Base-by-base conservation (phyloP, 495 filamentous ascomycete species). In the Neurospora sp. region DNA sequence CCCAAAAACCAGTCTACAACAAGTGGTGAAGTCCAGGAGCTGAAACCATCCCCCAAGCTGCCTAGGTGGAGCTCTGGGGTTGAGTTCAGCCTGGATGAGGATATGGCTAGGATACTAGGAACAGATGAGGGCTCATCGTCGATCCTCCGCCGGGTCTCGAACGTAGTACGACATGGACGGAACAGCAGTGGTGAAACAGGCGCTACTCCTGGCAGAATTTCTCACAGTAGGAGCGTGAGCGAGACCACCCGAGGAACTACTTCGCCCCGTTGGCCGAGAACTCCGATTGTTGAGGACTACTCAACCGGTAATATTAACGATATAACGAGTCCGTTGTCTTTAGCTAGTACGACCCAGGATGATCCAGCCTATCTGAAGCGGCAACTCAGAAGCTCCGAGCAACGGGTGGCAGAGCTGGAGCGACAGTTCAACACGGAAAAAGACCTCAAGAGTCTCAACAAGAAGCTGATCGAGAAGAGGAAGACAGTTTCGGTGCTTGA, bases 401-500 rank as follows among this genome's bases (percentile, higher is more conserved):
- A 94, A 77, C 88, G 90, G 53, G 90, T 93, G 46, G 88, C 90
- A 2, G 94, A 98, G 77, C 88, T 98, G 71, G 94, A 99, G 78
- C 81, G 84, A n/a, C 84, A 87, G 41, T 86, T 90, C 74, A 87
- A 85, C 74, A 87, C 89, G 18, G 91, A 91, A 22, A 91, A 91
- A 31, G 93, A 94, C 75, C 89, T 97, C 41, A 93, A 94, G 79
- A 91, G 89, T 72, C 87, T 96, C 39, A 94, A 94, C 78, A 93
- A 90, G 53, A 94, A 94, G 77, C 84, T 99, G 14, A 87, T 91
- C 41, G 94, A 98, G 82, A 98, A 98, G 84, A 89, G 96, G 66
- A 97, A 94, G 74, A 98, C 95, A 2, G 94, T 99, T 77, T 94
- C 96, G n/a, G 92, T 94, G 12, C 85, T 99, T 27, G 95, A 98